A percentile compares a stretch with the other conserved stretches of the same genome.
phyloP scores from a whole-genome alignment of 2,329 filamentous ascomycete genomes.

The Daldinia eschscholtzii region DNA sequence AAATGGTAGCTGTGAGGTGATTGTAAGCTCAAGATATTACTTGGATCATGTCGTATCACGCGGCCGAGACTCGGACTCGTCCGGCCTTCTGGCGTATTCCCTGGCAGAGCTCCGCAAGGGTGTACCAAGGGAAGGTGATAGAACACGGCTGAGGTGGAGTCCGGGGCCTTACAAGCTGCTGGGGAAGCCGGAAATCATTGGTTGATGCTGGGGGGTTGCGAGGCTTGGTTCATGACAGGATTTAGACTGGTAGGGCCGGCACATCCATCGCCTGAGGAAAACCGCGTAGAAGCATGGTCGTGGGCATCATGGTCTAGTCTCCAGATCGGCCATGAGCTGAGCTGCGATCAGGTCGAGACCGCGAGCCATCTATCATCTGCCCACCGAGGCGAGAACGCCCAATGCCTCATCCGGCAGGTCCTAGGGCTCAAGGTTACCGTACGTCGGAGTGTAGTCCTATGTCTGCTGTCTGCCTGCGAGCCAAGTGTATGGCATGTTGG shows the following conservation, averaged over 20 bases:
- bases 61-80: constrained; percentile 36
- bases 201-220: constrained; percentile 27
- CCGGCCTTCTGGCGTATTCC: constrained; percentile 33
- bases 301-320: constrained; percentile 27
- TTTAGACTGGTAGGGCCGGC: constrained; percentile 38
- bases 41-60: constrained; percentile 35
- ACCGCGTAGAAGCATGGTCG: constrained; percentile 16
- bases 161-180: constrained; percentile 47
- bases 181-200: constrained; percentile 45
- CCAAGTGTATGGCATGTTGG: constrained; percentile 15
- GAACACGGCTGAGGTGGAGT: constrained; percentile 46
- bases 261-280: constrained; percentile 32
- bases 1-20: constrained; percentile 43
- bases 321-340: constrained; percentile 38
- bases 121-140: constrained; percentile 32
- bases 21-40: constrained; percentile 35
- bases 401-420: constrained; percentile 46
- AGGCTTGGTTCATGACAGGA: constrained; percentile 39
- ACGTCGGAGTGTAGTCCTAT: constrained; percentile 31
- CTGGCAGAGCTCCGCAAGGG: constrained; percentile 27
- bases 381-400: constrained; percentile 38
- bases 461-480: constrained; percentile 26
- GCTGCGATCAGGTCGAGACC: constrained; percentile 37
- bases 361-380: constrained; percentile 37
- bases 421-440: constrained; percentile 40